Conservation (phyloP, 768 basidiomycete genomes). For the Leccinum pellstonianum region DNA sequence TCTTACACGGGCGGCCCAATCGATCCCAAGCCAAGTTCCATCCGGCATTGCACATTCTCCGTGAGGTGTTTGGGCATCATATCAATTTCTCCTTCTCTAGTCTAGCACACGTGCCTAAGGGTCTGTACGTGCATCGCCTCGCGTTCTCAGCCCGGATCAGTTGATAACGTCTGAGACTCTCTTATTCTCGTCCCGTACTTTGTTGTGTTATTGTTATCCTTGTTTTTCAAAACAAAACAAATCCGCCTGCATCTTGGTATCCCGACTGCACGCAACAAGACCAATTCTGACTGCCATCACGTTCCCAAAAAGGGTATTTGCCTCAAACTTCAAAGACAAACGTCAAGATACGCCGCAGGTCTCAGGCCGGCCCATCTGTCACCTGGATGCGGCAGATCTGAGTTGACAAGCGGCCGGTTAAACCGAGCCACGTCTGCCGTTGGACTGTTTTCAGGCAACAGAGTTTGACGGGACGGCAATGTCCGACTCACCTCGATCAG, state of each 20-base stretch:
- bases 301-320: background rate
- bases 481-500: background rate
- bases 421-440: background rate
- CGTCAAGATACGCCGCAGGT: background rate
- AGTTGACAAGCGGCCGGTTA: background rate
- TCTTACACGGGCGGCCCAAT: conserved; percentile 15
- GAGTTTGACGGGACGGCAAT: background rate
- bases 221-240: background rate
- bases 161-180: background rate
- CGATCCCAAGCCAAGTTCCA: background rate
- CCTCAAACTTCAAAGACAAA: background rate
- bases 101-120: background rate
- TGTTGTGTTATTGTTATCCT: background rate
- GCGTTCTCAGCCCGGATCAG: background rate
- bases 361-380: background rate
- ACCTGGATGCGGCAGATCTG: background rate
- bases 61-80: background rate
- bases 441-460: background rate
- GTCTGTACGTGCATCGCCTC: background rate
- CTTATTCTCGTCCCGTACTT: background rate
- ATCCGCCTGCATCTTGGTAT: background rate
- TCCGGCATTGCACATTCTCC: background rate
- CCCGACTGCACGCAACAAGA: background rate
- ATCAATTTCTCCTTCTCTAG: background rate
- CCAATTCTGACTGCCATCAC: background rate